Evolutionary conservation across 257 asterid genomes (phyloP), one percentile per base, ranked within the genome.

Genomic region (Prunella vulgaris): DNA sequence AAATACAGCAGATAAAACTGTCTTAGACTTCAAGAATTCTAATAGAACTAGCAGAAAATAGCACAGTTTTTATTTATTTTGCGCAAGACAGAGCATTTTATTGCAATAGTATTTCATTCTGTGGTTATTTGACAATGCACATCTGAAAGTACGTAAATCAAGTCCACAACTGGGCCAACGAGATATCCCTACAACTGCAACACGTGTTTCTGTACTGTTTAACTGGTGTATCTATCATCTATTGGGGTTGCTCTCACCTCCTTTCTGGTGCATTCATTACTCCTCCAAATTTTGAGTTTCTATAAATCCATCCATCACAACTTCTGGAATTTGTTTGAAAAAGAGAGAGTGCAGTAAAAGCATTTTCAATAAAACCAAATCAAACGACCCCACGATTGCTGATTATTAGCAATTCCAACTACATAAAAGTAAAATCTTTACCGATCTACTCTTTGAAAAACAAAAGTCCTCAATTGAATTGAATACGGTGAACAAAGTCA

Each of bases 331-430:
- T 46, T 46, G 53, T 10, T 46, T 46, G 5, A 15, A 44, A 15
- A 1, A 4, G 2, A 48, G 28, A 25, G 13, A 27, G 30, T 27
- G 57, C 32, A 25, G 63, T 58, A 51, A 40, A 68, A 61, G 70
- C 67, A 46, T 46, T 62, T 24, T 20, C 24, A 21, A 68, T 60
- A 12, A 46, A 42, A 74, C 49, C 66, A 57, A n/a, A 25, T 54
- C 12, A 24, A 68, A 27, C 15, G n/a, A 46, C 10, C 53, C 21
- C 2, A 2, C 2, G 3, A 46, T n/a, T 6, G 21, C 53, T 52
- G 59, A 52, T 52, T 52, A 17, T 28, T 52, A 52, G 28, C 1
- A 0, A 52, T 52, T 52, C 28, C 27, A 52, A 52, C 59, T 7
- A 52, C 2, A 15, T 52, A 20, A 52, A 52, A 52, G 59, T 52